Percentiles rank a stretch among this genome's conserved stretches.
phyloP scores from a whole-genome alignment of 2,329 filamentous ascomycete genomes.

The Tolypocladium amazonense region DNA sequence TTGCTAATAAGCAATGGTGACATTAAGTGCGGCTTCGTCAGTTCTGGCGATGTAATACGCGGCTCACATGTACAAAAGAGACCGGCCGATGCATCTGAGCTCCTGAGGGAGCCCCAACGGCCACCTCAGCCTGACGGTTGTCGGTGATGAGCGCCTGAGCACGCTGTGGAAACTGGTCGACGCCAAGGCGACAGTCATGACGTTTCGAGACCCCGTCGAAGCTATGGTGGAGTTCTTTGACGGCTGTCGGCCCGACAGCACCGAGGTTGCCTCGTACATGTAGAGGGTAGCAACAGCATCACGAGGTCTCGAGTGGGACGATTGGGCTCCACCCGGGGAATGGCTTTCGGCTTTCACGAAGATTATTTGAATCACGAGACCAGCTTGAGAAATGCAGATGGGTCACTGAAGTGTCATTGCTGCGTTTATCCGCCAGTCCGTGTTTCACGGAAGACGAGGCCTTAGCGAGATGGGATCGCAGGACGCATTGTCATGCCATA shows the following conservation, averaged over 20 bases:
- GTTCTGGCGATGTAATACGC: background rate
- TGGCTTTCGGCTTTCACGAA: no score
- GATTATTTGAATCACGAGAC: background rate
- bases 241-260: background rate
- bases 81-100: background rate
- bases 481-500: background rate
- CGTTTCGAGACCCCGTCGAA: background rate
- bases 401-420: background rate
- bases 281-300: background rate
- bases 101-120: no score
- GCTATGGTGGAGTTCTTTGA: background rate
- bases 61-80: background rate
- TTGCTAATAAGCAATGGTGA: background rate
- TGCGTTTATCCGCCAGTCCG: background rate
- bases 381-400: background rate
- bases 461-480: background rate
- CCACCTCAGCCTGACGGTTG: no score
- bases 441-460: background rate
- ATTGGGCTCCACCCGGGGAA: conserved; percentile 1
- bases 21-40: background rate
- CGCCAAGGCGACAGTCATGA: no score
- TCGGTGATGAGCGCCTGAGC: no score
- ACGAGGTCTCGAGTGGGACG: background rate
- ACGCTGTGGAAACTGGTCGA: no score
- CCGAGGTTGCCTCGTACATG: background rate